Evolutionary conservation across 441 rosid genomes (phyloP).

Genomic region (Caryocar brasiliense): DNA sequence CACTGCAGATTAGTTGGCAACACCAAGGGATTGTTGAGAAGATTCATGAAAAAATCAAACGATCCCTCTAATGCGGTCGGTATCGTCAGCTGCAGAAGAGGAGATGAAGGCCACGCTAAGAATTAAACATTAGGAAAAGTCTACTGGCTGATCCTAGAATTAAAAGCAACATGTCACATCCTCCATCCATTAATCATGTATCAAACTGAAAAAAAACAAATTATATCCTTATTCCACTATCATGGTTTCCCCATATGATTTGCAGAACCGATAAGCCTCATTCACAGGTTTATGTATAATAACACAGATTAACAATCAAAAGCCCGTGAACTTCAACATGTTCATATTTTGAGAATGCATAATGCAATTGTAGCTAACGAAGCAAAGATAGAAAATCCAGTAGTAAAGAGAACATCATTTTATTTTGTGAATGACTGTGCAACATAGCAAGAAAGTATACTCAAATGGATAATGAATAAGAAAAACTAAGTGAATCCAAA

Average conservation of each 20-base stretch:
- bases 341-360: too few relatives aligned
- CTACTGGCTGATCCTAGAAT: not conserved
- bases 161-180: not conserved
- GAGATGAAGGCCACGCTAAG: constrained; percentile 15
- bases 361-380: too few relatives aligned
- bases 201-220: not conserved
- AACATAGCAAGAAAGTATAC: too few relatives aligned
- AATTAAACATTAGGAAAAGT: not conserved
- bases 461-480: not conserved
- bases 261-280: too few relatives aligned
- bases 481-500: too few relatives aligned
- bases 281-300: too few relatives aligned
- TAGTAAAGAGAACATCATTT: too few relatives aligned
- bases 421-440: too few relatives aligned
- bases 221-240: not conserved
- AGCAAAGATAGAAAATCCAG: too few relatives aligned
- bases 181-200: not conserved
- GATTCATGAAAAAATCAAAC: constrained; percentile 68
- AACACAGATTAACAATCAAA: too few relatives aligned
- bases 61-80: constrained; percentile 73
- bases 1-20: constrained; percentile 45
- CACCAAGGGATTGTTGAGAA: constrained; percentile 43
- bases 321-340: too few relatives aligned
- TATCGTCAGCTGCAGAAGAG: constrained; percentile 51
- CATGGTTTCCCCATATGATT: not conserved